Evolutionary conservation across 305 asterid genomes (phyloP), one percentile per base, ranked within the genome.

Genomic region (Fraxinus platypoda): DNA sequence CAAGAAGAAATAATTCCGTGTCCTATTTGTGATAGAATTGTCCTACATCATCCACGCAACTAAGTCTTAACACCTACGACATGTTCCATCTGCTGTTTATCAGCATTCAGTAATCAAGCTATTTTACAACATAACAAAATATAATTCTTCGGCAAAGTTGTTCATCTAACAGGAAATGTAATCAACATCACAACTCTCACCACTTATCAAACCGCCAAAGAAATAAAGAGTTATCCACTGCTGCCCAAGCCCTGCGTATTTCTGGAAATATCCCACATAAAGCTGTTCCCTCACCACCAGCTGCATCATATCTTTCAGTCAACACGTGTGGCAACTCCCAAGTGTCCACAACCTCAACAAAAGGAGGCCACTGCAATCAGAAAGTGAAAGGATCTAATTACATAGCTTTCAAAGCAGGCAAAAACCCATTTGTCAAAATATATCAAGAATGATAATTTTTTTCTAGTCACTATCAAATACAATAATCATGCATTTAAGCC

Each of bases 271-370:
- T 90, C 84, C 98, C 99, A 88, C 98, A 96, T 81, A 96, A 87
- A 79, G 99, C 97, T 37, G 97, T 94, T 85, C 99, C 99, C 81
- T 96, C 99, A 72, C 98, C 99, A 75, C 98, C 97, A 84, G 98
- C 94, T 74, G 93, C 89, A 90, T 93, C 93, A 82, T 94, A 94
- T 81, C 97, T 91, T 88, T 94, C 98, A 85, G 93, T 83, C 82
- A 96, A 90, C 87, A 92, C 94, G 15, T 92, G 82, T 43, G 99
- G 99, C 91, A 96, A 88, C 90, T 96, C 99, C 98, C 98, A 90
- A 38, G 97, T 91, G 87, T 94, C 97, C 87, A 88, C 94, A 59
- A 96, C 94, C 91, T 96, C 99, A 87, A 93, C 92, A 74, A 90
- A 83, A 71, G 99, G 97, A 71, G 99, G 98, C 99, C 99, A 96